Base-by-base conservation (phyloP, 345 rosid genomes). In the Psidium friedrichsthalianum region DNA sequence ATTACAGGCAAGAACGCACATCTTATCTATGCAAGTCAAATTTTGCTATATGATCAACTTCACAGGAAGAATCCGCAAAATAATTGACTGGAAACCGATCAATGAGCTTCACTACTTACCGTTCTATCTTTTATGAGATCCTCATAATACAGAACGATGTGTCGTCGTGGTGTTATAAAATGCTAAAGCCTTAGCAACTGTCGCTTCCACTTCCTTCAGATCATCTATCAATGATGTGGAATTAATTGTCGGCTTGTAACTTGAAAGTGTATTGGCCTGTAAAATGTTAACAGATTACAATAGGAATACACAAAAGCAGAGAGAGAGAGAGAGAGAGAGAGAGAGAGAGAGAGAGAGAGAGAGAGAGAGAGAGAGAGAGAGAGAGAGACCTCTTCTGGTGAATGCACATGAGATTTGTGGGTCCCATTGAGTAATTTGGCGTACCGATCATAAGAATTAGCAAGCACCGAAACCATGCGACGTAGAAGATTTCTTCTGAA, bases 401-500 rank as follows among this genome's bases (percentile, higher is more conserved):
- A 95, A 91, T 97, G 99, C 87, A 97, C 99, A 89, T 97, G 99
- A 88, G 99, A 94, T 90, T 95, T 95, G 87, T 97, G 99, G 83
- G 95, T 95, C 82, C 99, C 99, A 88, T 97, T 96, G 91, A 97
- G 90, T 82, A 94, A 87, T 92, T 95, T 97, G 74, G 98, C 98
- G 74, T 90, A 82, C 47, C 94, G 96, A 76, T 97, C 99, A 88
- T 94, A 91, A 83, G 98, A 94, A 90, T 97, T 97, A 6, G 98
- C 96, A 56, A 93, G 87, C 85, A 94, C 88, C 40, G 99, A 97
- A 85, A 97, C 95, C 98, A 96, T 91, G 82, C 98, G 94, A 29
- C 98, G 93, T 83, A 97, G 85, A 82, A 93, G 91, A 88, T 97
- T 96, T 91, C 91, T 93, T 58, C 99, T 90, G 59, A 97, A 94